Conservation (phyloP, 352 stramenopile genomes). For the Globisporangium splendens region DNA sequence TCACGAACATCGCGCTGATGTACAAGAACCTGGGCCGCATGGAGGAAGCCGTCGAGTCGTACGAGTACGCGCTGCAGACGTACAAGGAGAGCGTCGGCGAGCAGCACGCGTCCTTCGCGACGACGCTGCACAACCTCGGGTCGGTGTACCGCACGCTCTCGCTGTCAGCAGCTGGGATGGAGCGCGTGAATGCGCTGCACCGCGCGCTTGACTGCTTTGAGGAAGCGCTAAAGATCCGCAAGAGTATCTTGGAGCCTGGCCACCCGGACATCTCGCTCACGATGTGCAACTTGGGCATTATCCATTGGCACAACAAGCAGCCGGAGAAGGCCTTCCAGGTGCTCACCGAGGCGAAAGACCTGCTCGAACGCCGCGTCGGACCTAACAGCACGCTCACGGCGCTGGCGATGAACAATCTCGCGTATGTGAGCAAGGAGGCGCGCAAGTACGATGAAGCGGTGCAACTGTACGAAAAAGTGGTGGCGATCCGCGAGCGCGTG, state of each 20-base stretch:
- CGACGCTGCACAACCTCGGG: conserved; percentile 80
- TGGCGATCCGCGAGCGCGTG: conserved; percentile 54
- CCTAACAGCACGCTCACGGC: conserved; percentile 57
- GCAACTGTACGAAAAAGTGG: conserved; percentile 64
- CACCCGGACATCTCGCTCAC: conserved; percentile 78
- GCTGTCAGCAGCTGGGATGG: conserved; percentile 59
- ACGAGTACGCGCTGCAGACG: conserved; percentile 74
- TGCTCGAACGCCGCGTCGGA: conserved; percentile 63
- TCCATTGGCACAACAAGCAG: conserved; percentile 84
- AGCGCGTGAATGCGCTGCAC: conserved; percentile 60
- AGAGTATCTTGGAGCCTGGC: conserved; percentile 57
- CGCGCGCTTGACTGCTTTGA: conserved; percentile 74
- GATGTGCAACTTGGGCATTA: conserved; percentile 80
- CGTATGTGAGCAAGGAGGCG: conserved; percentile 76
- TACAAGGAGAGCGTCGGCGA: conserved; percentile 83
- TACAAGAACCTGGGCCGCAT: conserved; percentile 82
- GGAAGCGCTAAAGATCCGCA: conserved; percentile 74
- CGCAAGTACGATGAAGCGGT: conserved; percentile 64
- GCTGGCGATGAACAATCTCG: conserved; percentile 82
- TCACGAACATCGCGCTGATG: conserved; percentile 87
- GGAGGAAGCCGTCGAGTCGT: conserved; percentile 73
- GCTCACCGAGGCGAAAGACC: conserved; percentile 52
- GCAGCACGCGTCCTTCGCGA: conserved; percentile 80
- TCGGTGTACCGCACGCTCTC: conserved; percentile 66
- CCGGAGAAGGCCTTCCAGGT: conserved; percentile 55